Base-by-base conservation (phyloP, 768 basidiomycete species). In the Boletus subcaerulescens region DNA sequence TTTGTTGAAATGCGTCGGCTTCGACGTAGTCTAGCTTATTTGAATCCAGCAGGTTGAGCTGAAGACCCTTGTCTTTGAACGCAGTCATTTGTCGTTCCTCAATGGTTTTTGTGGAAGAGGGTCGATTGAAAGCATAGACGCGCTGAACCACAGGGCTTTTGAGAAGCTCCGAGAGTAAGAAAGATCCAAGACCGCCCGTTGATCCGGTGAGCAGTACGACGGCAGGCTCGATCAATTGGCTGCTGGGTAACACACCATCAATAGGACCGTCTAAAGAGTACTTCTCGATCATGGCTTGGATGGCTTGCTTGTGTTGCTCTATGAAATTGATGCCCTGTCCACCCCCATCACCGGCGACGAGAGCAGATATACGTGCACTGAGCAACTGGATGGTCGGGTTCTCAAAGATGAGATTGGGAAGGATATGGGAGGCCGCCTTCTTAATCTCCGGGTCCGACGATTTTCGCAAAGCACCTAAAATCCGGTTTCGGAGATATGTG, bases 141-240 rank as follows among this genome's bases (percentile, higher is more conserved):
- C 57, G 63, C 29, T 64, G 51, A 0, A 73, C 68, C 3, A 22
- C 38, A 2, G 57, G 33, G 38, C 63, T 58, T 17, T 62, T 42
- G 40, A 75, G 56, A 4, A 76, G 59, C 1, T 60, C 60, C 1
- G 68, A 65, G 15, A 78, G 60, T 2, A 76, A 38, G 52, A 74
- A 71, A 2, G 73, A 71, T 2, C 78, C 78, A 2, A 80, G 64
- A 5, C 70, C 71, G 1, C 78, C 78, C 2, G 78, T 79, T 5
- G 73, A 71, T 15, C 78, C 77, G 8, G 78, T 79, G 9, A 78
- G 48, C 4, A 63, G 52, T 3, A 54, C 54, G 4, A 45, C 51
- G 5, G 31, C 50, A 14, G 33, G 33, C 8, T 36, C 44, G 0
- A 17, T 26, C 22, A 17, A 20, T 17, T 11, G 24, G 7, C n/a